These are phyloP conservation scores for Noccaea caerulescens DNA, from an alignment of 345 rosid genomes.

Conservation along the genomic window DNA sequence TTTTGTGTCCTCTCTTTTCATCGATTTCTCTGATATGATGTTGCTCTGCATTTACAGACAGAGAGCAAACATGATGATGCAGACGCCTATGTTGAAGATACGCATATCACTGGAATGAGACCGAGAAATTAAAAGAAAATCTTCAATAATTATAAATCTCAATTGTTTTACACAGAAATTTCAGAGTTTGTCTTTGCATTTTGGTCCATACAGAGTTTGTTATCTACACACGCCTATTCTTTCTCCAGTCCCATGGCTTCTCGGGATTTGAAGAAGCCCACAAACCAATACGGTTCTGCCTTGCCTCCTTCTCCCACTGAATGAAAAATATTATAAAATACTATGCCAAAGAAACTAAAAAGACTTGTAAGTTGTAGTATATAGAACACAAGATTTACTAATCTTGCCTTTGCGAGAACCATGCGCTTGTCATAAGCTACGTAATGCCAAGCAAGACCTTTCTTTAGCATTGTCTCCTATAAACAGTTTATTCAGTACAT, in stretches of 20 bases:
- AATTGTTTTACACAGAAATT: not conserved
- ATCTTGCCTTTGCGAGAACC: conserved; percentile 59
- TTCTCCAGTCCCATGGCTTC: conserved; percentile 92
- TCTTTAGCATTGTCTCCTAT: conserved; percentile 81
- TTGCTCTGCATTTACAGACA: too few species aligned
- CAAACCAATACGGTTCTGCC: conserved; percentile 64
- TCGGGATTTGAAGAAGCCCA: conserved; percentile 84
- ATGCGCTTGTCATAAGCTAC: conserved; percentile 58
- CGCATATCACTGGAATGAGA: too few species aligned
- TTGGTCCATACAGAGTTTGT: not conserved
- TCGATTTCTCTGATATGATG: too few species aligned
- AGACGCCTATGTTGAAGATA: too few species aligned
- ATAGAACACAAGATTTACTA: conserved; percentile 4
- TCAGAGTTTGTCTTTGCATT: not conserved
- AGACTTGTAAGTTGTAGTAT: not conserved
- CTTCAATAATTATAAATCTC: conserved; percentile 1
- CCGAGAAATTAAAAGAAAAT: not conserved
- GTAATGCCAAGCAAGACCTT: conserved; percentile 89
- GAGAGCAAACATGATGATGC: too few species aligned
- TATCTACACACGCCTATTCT: conserved; percentile 51
- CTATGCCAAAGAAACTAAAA: not conserved
- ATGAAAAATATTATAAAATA: not conserved
- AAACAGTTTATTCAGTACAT: not conserved
- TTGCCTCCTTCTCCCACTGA: conserved; percentile 83
- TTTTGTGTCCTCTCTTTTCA: too few species aligned